Conservation (phyloP, 768 basidiomycete species). For the Goffeauzyma gilvescens region DNA sequence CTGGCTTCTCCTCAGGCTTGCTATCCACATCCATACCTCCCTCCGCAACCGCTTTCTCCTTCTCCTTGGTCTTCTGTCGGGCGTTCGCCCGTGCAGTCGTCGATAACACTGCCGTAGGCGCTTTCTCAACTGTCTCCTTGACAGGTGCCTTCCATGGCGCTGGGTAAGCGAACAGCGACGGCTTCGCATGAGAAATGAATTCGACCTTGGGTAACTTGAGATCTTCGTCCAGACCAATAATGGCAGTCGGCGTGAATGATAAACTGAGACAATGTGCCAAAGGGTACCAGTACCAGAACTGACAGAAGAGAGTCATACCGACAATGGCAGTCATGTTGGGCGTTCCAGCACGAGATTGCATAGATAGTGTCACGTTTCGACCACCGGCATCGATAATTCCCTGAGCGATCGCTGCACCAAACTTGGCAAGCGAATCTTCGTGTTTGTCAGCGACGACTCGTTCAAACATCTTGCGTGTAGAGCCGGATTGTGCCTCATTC, state of each 20-base stretch:
- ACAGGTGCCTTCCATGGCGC: slow-evolving; percentile 66
- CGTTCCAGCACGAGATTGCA: slow-evolving; percentile 82
- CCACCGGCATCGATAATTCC: slow-evolving; percentile 96
- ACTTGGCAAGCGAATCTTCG: slow-evolving; percentile 95
- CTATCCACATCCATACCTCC: slow-evolving; percentile 31
- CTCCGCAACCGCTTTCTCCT: slow-evolving; percentile 49
- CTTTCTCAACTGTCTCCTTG: slow-evolving; percentile 78
- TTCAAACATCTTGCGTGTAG: slow-evolving; percentile 64
- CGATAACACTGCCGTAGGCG: slow-evolving; percentile 83
- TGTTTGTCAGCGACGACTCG: slow-evolving; percentile 91
- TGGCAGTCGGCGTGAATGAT: slow-evolving; percentile 84
- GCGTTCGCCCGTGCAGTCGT: slow-evolving; percentile 96
- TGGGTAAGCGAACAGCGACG: slow-evolving; percentile 85
- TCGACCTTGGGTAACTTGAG: slow-evolving; percentile 86
- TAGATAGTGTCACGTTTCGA: slow-evolving; percentile 79
- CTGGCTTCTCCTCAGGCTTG: neutral
- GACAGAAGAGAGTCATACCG: slow-evolving; percentile 93
- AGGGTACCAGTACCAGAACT: slow-evolving; percentile 99
- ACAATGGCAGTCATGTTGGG: slow-evolving; percentile 85
- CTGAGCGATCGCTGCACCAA: slow-evolving; percentile 87
- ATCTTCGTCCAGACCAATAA: slow-evolving; percentile 74
- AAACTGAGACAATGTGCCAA: slow-evolving; percentile 79
- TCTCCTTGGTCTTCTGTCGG: slow-evolving; percentile 58
- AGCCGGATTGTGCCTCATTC: slow-evolving; percentile 72
- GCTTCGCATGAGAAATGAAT: slow-evolving; percentile 69